Evolutionary conservation across 164 flowering plant genomes (phyloP), one percentile per base, ranked within the genome.

Genomic region (Aristolochia fimbriata): DNA sequence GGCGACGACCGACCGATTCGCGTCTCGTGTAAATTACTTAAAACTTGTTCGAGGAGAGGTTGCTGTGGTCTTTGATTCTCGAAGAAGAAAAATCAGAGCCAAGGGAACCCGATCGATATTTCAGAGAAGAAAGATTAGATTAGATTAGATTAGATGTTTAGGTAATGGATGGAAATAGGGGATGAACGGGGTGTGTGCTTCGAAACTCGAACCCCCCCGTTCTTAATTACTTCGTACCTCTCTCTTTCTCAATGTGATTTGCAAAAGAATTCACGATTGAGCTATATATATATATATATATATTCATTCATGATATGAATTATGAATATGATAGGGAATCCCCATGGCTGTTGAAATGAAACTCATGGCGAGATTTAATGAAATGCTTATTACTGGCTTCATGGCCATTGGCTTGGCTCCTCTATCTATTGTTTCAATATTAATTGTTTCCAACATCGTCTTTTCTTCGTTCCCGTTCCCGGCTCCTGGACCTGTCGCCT

Each of bases 311-410:
- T n/a, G n/a, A n/a, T n/a, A n/a, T n/a, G n/a, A n/a, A n/a, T n/a
- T n/a, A n/a, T n/a, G n/a, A n/a, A n/a, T n/a, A 27, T 27, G 30
- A 27, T 62, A 65, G 58, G 72, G 68, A 76, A 75, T 78, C 81
- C 79, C 77, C 74, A 61, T 73, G 79, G 62, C 64, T 63, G 30
- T n/a, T n/a, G n/a, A n/a, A 61, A 65, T 59, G 58, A 65, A 6
- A 27, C 54, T 69, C 75, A 71, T 67, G 81, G 77, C 33, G 81
- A 62, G 81, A 78, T 78, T 71, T 68, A 25, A 61, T 63, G 56
- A 53, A 22, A 53, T 31, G 30, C 30, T 27, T 27, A 27, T 27
- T 5, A 27, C 30, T 27, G 30, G n/a, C n/a, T n/a, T n/a, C n/a
- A n/a, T n/a, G n/a, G n/a, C n/a, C n/a, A n/a, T n/a, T n/a, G n/a